Evolutionary conservation across 345 rosid genomes (phyloP).

Genomic region (Syzygium aromaticum): DNA sequence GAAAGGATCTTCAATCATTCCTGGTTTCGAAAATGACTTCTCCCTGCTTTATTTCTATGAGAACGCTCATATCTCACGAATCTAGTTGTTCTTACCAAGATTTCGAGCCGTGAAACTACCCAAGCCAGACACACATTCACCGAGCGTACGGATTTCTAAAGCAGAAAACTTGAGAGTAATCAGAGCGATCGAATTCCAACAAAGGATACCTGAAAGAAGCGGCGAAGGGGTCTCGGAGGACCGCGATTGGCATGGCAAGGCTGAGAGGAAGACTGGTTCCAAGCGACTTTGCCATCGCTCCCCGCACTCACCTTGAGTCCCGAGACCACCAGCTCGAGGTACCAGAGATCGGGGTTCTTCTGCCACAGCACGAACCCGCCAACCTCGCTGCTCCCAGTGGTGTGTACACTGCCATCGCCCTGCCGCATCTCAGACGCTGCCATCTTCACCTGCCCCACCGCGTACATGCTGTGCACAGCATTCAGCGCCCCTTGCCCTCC

Average conservation of each 20-base stretch:
- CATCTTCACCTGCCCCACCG: conserved; percentile 89
- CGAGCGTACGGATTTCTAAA: not conserved
- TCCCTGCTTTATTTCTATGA: not conserved
- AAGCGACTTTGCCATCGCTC: conserved; percentile 79
- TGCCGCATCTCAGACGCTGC: conserved; percentile 60
- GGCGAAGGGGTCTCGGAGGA: conserved; percentile 80
- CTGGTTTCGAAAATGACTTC: not conserved
- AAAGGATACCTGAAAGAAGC: conserved; percentile 70
- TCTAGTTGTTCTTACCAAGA: not conserved
- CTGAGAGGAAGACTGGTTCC: conserved; percentile 89
- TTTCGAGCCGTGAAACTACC: not conserved
- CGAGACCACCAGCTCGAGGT: conserved; percentile 67
- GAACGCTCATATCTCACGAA: not conserved
- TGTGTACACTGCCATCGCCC: conserved; percentile 37
- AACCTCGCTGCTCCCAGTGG: conserved; percentile 49
- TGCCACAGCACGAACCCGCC: conserved; percentile 95
- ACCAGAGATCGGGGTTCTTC: conserved; percentile 89
- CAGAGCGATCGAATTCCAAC: not conserved
- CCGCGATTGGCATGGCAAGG: conserved; percentile 73
- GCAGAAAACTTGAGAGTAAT: not conserved
- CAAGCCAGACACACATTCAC: not conserved
- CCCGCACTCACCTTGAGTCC: conserved; percentile 92
- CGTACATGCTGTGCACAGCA: conserved; percentile 63
- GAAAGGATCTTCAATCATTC: not conserved
- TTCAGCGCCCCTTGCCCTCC: conserved; percentile 63